Evolutionary conservation across 805 yeast genomes (phyloP).

Genomic region (Starmerella riodocensis): DNA sequence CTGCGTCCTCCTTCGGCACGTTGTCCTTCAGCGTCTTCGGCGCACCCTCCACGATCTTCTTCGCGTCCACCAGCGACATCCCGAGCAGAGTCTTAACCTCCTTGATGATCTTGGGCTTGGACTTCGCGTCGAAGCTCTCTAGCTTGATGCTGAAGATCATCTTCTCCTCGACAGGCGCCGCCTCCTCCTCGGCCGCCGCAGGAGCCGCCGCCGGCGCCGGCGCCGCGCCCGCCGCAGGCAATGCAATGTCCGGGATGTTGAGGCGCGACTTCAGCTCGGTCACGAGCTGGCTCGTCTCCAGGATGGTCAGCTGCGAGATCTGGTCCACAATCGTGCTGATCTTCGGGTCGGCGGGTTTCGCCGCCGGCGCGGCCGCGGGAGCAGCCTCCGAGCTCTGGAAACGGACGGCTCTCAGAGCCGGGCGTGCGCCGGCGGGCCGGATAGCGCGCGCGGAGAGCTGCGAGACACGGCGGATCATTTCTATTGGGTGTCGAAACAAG

Average conservation of each 20-base stretch:
- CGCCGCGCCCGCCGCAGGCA: slow-evolving; percentile 58
- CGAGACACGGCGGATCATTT: slow-evolving; percentile 10
- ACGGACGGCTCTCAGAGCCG: slow-evolving; percentile 20
- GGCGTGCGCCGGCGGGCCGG: slow-evolving; percentile 7
- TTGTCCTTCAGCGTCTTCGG: slow-evolving; percentile 93
- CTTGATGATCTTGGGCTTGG: slow-evolving; percentile 95
- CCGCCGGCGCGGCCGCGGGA: slow-evolving; percentile 22
- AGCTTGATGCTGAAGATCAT: slow-evolving; percentile 84
- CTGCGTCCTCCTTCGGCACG: slow-evolving; percentile 95
- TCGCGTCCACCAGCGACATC: slow-evolving; percentile 86
- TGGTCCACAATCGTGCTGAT: slow-evolving; percentile 77
- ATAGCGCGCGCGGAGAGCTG: slow-evolving; percentile 1
- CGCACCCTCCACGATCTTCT: slow-evolving; percentile 95
- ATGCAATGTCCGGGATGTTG: slow-evolving; percentile 85
- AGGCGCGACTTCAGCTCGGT: slow-evolving; percentile 55
- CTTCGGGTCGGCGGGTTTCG: slow-evolving; percentile 63
- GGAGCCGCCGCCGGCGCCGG: slow-evolving; percentile 51
- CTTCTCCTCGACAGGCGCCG: slow-evolving; percentile 78
- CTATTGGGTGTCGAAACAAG: background rate
- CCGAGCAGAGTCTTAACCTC: slow-evolving; percentile 89
- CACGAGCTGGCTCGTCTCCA: slow-evolving; percentile 84
- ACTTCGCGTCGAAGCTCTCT: slow-evolving; percentile 84
- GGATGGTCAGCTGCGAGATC: slow-evolving; percentile 76
- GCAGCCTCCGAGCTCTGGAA: slow-evolving; percentile 29
- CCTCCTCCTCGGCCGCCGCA: slow-evolving; percentile 56